Evolutionary conservation across 768 basidiomycete species (phyloP).

Genomic region (Asterophora parasitica): DNA sequence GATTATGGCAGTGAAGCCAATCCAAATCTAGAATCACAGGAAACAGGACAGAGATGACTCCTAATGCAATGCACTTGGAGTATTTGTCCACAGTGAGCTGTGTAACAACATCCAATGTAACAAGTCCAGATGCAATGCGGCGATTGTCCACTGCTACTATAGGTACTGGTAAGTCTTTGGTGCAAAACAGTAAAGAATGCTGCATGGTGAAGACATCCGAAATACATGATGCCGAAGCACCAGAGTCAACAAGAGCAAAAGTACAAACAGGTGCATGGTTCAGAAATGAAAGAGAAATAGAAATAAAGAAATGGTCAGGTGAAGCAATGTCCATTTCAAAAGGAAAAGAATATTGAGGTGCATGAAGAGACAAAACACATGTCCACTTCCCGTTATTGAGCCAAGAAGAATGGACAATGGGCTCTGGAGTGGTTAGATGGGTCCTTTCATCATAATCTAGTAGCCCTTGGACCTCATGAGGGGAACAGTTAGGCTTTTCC

Average conservation of each 20-base stretch:
- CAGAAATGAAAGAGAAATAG: constrained; percentile 25
- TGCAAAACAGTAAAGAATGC: constrained; percentile 26
- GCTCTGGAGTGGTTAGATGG: constrained; percentile 13
- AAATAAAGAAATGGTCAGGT: constrained; percentile 25
- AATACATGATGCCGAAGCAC: constrained; percentile 33
- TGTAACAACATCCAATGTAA: constrained; percentile 33
- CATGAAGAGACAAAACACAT: background rate
- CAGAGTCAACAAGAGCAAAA: constrained; percentile 33
- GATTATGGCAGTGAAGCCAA: constrained; percentile 33
- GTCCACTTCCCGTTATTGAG: background rate
- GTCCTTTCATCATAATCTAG: constrained; percentile 17
- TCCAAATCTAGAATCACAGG: constrained; percentile 33
- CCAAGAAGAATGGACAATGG: background rate
- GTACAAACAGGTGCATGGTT: constrained; percentile 26
- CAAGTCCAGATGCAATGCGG: constrained; percentile 34
- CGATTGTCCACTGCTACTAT: constrained; percentile 26
- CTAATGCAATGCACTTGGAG: constrained; percentile 24
- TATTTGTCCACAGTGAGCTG: constrained; percentile 24
- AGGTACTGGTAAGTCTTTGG: constrained; percentile 26
- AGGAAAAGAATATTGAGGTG: background rate
- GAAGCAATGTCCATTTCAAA: constrained; percentile 6
- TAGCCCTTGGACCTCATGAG: too few relatives aligned
- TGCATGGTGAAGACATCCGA: constrained; percentile 28
- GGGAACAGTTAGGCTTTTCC: constrained; percentile 25
- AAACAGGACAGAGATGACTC: constrained; percentile 27